Evolutionary conservation across 1,284 basidiomycete species (phyloP).

Genomic region (Ganoderma resinaceum): DNA sequence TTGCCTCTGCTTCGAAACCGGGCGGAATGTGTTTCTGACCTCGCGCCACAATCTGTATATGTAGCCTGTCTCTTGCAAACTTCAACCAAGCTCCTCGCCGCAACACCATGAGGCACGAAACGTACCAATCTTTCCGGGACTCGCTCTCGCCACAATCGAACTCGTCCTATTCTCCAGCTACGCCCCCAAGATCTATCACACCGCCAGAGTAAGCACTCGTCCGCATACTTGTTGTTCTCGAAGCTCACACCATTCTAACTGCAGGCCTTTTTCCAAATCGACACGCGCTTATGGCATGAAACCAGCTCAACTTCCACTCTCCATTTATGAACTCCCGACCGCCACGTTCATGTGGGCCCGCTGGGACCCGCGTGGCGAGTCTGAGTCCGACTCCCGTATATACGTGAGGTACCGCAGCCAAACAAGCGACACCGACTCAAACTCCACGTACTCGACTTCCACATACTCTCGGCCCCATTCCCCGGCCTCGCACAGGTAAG

Average conservation of each 20-base stretch:
- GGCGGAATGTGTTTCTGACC: constrained; percentile 12
- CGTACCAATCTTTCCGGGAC: neutral
- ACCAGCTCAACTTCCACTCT: constrained; percentile 30
- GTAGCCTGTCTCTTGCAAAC: constrained; percentile 15
- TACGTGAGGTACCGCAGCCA: constrained; percentile 35
- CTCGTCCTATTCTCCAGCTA: constrained; percentile 8
- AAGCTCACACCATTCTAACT: neutral
- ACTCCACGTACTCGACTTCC: constrained; percentile 13
- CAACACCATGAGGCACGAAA: neutral
- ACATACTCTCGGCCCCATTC: constrained; percentile 17
- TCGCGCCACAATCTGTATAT: constrained; percentile 22
- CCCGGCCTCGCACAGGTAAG: constrained; percentile 16
- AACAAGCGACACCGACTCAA: constrained; percentile 13
- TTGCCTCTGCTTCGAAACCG: neutral
- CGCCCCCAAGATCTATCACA: constrained; percentile 7
- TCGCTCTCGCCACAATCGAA: constrained; percentile 16
- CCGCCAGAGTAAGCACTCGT: constrained; percentile 6
- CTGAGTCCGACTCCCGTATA: constrained; percentile 32
- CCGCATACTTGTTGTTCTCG: neutral
- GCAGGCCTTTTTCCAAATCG: constrained; percentile 9
- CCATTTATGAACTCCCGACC: constrained; percentile 42
- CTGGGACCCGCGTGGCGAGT: constrained; percentile 38
- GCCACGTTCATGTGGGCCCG: constrained; percentile 48
- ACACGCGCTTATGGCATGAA: constrained; percentile 15
- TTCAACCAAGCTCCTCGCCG: neutral